A percentile compares a stretch with the other conserved stretches of the same genome.
These are phyloP conservation scores for Kodamaea kakaduensis DNA, from an alignment of 805 yeast species.

Conservation along the genomic window DNA sequence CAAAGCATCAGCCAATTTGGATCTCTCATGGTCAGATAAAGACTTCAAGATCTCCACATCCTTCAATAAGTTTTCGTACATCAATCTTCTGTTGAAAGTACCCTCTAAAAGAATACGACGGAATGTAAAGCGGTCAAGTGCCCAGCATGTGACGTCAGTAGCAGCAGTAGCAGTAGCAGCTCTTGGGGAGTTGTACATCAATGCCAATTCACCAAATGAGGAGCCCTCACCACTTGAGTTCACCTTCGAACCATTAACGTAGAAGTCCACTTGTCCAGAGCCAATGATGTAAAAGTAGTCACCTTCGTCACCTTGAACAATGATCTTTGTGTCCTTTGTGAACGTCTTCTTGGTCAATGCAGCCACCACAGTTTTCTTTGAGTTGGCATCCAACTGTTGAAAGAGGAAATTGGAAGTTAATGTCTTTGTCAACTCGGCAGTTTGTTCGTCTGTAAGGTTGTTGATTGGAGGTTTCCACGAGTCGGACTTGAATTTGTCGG, in stretches of 20 bases:
- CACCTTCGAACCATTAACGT: constrained; percentile 66
- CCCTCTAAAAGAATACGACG: constrained; percentile 87
- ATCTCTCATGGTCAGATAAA: constrained; percentile 75
- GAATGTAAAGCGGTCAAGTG: constrained; percentile 88
- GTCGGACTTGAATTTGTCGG: constrained; percentile 61
- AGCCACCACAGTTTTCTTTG: constrained; percentile 70
- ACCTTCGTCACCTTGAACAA: constrained; percentile 91
- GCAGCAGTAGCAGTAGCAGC: constrained; percentile 88
- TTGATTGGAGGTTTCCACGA: constrained; percentile 73
- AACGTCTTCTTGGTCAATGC: constrained; percentile 77
- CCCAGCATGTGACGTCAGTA: constrained; percentile 70
- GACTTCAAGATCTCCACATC: constrained; percentile 78
- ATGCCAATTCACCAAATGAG: constrained; percentile 93
- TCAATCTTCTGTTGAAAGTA: constrained; percentile 81
- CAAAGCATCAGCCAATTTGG: constrained; percentile 91
- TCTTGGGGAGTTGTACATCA: constrained; percentile 96
- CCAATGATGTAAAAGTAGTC: constrained; percentile 88
- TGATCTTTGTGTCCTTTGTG: constrained; percentile 58
- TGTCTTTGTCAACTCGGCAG: constrained; percentile 61
- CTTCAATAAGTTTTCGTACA: constrained; percentile 85
- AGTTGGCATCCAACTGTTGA: constrained; percentile 72
- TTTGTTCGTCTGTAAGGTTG: constrained; percentile 59
- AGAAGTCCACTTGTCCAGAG: constrained; percentile 76
- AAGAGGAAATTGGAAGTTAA: constrained; percentile 83
- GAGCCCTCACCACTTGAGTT: constrained; percentile 80